Evolutionary conservation across 1,284 basidiomycete species (phyloP).

Genomic region (Leccinum subspadiceum): DNA sequence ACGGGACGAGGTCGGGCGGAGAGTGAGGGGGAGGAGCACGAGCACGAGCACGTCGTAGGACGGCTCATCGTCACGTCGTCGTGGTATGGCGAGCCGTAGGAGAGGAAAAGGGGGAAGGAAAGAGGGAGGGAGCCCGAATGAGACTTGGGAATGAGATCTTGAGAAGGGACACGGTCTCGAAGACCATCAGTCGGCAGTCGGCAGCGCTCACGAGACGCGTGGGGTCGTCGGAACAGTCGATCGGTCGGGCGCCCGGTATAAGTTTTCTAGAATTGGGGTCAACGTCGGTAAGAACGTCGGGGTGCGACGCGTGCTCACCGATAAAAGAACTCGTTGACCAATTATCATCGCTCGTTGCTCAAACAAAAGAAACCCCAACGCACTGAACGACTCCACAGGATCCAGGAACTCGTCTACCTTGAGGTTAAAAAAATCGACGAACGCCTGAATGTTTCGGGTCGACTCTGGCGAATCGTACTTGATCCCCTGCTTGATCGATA

Average conservation of each 20-base stretch:
- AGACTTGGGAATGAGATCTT: too few relatives aligned
- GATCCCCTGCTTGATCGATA: conserved; percentile 92
- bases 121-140: too few relatives aligned
- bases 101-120: too few relatives aligned
- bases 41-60: too few relatives aligned
- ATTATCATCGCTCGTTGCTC: background rate
- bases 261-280: conserved; percentile 67
- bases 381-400: conserved; percentile 82
- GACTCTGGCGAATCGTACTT: conserved; percentile 92
- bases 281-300: conserved; percentile 24
- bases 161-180: too few relatives aligned
- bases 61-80: too few relatives aligned
- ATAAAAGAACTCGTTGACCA: conserved; percentile 75
- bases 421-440: conserved; percentile 90
- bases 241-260: conserved; percentile 77
- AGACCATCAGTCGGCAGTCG: too few relatives aligned
- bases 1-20: too few relatives aligned
- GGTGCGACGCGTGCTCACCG: conserved; percentile 36
- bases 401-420: conserved; percentile 84
- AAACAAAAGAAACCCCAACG: conserved; percentile 24
- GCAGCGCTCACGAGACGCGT: conserved; percentile 69
- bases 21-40: too few relatives aligned
- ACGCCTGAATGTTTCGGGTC: conserved; percentile 78
- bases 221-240: conserved; percentile 73
- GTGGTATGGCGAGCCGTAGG: too few relatives aligned